Base-by-base conservation (phyloP, 2,329 filamentous ascomycete species). In the Bretziella fagacearum region DNA sequence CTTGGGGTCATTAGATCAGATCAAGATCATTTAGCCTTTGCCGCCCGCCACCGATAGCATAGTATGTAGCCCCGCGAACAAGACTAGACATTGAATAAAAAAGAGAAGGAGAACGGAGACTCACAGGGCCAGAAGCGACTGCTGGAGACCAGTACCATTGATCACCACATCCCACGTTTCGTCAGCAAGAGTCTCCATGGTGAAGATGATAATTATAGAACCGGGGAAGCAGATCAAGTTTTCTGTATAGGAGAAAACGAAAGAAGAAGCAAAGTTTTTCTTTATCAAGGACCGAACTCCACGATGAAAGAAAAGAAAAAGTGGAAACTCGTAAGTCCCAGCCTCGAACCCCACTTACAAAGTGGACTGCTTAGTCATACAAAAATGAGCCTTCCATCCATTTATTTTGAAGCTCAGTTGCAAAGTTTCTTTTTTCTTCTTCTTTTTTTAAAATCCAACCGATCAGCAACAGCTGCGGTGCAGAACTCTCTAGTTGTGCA, bases 41-140 rank as follows among this genome's bases (percentile, higher is more conserved):
- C 36, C 29, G 15, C 26, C 32, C 13, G 60, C 56, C 60, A 60
- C 44, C 11, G 26, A 32, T 3, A n/a, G 13, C 13, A 17, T 18
- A 39, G 10, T 17, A 8, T 32, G 27, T 29, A 6, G 25, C 40
- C 10, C n/a, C 42, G 18, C 32, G 15, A 17, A 44, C 25, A 13
- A 17, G 25, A 27, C 25, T 5, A 25, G 37, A 22, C 22, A 32
- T 20, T 57, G 57, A 58, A 55, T 55, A 53, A 49, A 56, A 57
- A 57, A 52, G 51, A 52, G 50, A 51, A 55, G 39, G 42, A 39
- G 30, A 27, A 40, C 39, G 17, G 43, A 56, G 58, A 58, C 72
- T 72, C 68, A 87, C 82, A 86, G 68, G 61, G 81, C 82, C 60
- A 89, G 71, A 55, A 89, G 73, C 53, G 82, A 85, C 66, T 87